Evolutionary conservation across 2,329 filamentous ascomycete species (phyloP), one percentile per base, ranked within the genome.

Genomic region (Paramyrothecium sp.): DNA sequence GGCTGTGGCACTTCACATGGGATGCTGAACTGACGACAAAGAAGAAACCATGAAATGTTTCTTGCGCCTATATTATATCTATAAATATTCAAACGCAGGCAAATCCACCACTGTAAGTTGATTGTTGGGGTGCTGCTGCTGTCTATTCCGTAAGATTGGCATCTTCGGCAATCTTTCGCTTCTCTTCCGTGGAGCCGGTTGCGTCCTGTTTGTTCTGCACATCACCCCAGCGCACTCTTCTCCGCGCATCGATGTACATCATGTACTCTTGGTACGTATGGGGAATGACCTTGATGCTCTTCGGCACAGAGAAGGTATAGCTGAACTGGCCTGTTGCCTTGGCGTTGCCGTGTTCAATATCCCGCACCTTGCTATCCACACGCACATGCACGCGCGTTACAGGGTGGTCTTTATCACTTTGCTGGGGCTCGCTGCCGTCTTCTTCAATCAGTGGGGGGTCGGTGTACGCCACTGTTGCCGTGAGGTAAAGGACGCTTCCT

Each of bases 251-350:
- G 12, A 68, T 63, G 26, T 67, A 70, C 11, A 70, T 64, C 67
- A 70, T 70, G 7, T 67, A 68, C 61, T 70, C 68, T 17, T 68
- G 61, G 55, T 70, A 70, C 1, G 66, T 68, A 47, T 69, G 60
- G 2, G 68, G 68, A 44, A 70, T 53, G 13, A 70, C 67, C 51
- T 67, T 67, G 0, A 70, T 23, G 2, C 67, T 46, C 53, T 66
- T 70, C 2, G 66, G 64, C 3, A 70, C 68, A 1, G 64, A 67
- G 30, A 70, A 70, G 1, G 68, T 70, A 26, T 70, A 70, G 56
- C 70, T 70, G 56, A 70, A 70, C 38, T 69, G 67, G 1, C 68
- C 68, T 8, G 68, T 70, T 0, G 66, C 51, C 12, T 68, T 70
- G 8, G 67, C 65, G 22, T 65, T 60, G 12, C 68, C 68, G 38